Evolutionary conservation across 2,329 filamentous ascomycete genomes (phyloP).

Genomic region (Chaetomium strumarium): DNA sequence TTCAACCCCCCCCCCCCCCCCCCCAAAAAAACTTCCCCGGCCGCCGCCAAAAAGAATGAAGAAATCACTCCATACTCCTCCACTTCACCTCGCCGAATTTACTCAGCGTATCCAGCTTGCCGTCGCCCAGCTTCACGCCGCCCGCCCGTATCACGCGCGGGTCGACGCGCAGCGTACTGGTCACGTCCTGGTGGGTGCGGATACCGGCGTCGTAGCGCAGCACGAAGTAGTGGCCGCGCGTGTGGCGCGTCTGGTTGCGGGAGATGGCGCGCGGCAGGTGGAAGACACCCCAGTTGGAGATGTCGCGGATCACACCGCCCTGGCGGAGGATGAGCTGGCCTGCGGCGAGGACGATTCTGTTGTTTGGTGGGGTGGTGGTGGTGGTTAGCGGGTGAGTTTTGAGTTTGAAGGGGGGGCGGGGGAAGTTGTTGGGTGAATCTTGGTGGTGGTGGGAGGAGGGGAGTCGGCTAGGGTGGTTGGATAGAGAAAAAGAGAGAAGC

Average conservation of each 20-base stretch:
- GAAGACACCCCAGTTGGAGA: conserved; percentile 94
- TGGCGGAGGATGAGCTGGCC: conserved; percentile 76
- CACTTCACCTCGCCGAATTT: conserved; percentile 47
- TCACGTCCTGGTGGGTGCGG: conserved; percentile 66
- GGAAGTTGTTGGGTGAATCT: too few relatives aligned
- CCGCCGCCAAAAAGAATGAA: too few relatives aligned
- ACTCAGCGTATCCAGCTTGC: conserved; percentile 68
- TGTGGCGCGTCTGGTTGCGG: conserved; percentile 77
- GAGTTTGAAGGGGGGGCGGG: too few relatives aligned
- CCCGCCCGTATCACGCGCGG: conserved; percentile 84
- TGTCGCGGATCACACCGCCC: conserved; percentile 83
- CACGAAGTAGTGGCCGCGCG: conserved; percentile 90
- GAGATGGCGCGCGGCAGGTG: conserved; percentile 73
- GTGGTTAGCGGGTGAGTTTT: not conserved
- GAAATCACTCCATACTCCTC: conserved; percentile 30
- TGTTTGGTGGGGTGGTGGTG: too few relatives aligned
- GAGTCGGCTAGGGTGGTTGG: conserved; percentile 1
- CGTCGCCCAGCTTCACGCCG: conserved; percentile 79
- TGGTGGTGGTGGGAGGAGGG: not conserved
- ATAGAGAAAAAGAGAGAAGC: not conserved
- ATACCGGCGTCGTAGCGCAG: conserved; percentile 87
- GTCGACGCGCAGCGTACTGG: conserved; percentile 73
- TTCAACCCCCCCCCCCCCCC: too few relatives aligned
- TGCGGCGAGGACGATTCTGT: conserved; percentile 79
- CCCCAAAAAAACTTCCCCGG: too few relatives aligned